Conservation (phyloP, 2,329 filamentous ascomycete genomes). For the Apiospora sp. region DNA sequence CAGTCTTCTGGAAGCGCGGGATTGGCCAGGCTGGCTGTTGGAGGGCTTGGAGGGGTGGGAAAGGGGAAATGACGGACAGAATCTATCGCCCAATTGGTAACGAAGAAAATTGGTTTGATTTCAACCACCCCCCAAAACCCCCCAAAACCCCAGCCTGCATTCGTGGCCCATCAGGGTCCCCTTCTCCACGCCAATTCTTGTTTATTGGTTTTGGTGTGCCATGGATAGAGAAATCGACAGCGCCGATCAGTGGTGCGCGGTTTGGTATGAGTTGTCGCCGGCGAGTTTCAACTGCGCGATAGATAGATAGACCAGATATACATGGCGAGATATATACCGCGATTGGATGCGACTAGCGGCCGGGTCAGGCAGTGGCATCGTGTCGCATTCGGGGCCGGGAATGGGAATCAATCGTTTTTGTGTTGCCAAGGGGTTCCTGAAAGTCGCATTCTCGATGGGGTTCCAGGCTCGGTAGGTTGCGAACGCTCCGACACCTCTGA, state of each 20-base stretch:
- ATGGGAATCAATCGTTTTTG: background rate
- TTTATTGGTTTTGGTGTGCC: background rate
- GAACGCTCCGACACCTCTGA: slow-evolving; percentile 7
- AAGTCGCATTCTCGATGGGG: slow-evolving; percentile 21
- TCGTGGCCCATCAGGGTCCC: background rate
- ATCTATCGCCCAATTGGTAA: slow-evolving; percentile 8
- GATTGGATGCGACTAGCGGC: background rate
- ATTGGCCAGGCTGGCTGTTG: background rate
- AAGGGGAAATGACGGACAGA: slow-evolving; percentile 13
- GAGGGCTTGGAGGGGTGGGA: background rate
- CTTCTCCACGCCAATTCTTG: background rate
- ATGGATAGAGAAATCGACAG: background rate
- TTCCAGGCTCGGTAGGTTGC: slow-evolving; percentile 13
- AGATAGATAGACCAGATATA: background rate
- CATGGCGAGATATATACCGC: background rate
- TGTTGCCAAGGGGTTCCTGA: background rate
- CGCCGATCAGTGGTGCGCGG: background rate
- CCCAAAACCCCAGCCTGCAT: background rate
- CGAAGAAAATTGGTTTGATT: slow-evolving; percentile 4
- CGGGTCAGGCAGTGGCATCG: background rate
- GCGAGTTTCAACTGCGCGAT: background rate
- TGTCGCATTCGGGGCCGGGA: slow-evolving; percentile 10
- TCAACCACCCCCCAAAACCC: background rate
- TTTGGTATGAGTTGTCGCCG: background rate
- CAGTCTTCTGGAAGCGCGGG: slow-evolving; percentile 4